Evolutionary conservation across 441 rosid genomes (phyloP).

Genomic region (Geranium incanum): DNA sequence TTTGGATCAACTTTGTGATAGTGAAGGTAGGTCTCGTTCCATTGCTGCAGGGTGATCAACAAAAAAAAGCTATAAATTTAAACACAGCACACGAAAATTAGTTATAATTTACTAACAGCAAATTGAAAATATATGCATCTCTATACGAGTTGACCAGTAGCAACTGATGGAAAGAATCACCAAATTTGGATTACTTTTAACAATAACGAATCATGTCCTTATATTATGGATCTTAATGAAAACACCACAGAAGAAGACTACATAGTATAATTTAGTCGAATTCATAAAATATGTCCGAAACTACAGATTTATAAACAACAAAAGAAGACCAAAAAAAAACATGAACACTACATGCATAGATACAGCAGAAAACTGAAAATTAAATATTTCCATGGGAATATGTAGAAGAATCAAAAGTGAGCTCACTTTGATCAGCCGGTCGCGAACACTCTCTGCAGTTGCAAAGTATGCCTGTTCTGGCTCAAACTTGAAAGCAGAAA

Average conservation of each 20-base stretch:
- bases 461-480: slow-evolving; percentile 87
- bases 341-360: background rate
- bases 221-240: background rate
- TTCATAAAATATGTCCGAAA: background rate
- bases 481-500: slow-evolving; percentile 81
- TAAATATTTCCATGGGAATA: background rate
- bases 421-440: slow-evolving; percentile 70
- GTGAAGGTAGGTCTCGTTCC: slow-evolving; percentile 84
- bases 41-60: slow-evolving; percentile 49
- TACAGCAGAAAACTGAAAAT: background rate
- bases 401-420: slow-evolving; percentile 4
- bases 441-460: slow-evolving; percentile 85
- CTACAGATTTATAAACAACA: background rate
- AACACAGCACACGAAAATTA: background rate
- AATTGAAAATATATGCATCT: background rate
- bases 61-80: slow-evolving; percentile 9
- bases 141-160: background rate
- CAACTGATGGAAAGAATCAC: background rate
- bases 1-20: slow-evolving; percentile 76
- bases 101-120: background rate
- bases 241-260: background rate
- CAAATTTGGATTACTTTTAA: background rate
- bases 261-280: background rate
- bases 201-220: background rate
- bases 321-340: background rate